Base-by-base conservation (phyloP, 441 rosid species). In the Rhodomyrtus psidioides region DNA sequence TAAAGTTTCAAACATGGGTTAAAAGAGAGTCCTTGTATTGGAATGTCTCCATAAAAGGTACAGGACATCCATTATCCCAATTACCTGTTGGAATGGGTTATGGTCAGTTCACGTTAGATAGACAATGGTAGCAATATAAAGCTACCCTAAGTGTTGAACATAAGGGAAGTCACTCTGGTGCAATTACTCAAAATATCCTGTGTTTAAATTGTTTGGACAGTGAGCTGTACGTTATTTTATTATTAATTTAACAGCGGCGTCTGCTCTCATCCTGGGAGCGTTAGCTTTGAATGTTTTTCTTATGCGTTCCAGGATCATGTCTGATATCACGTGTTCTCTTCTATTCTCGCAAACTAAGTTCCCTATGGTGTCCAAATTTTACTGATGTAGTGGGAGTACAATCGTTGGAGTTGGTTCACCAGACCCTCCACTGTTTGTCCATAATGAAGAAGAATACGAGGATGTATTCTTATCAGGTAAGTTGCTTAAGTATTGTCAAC, bases 401-500 rank as follows among this genome's bases (percentile, higher is more conserved):
- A 95, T 97, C 44, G 95, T 97, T 39, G 99, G 98, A 82, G 91
- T 97, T 59, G 99, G 99, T 89, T 96, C 98, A 65, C 98, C 97
- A 21, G 99, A 97, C 89, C 98, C 99, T 82, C 99, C 98, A 1
- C 98, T 93, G 76, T 97, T 96, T 86, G 75, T 97, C 74, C 94
- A 95, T 23, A 94, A 97, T 58, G 98, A 97, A 5, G 95, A 93
- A n/a, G 97, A 93, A 39, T 94, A 95, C 90, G 86, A 88, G 86
- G 95, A 97, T 55, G 97, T 95, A 53, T 97, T 96, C 90, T 88
- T 95, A 88, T 94, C 99, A 88, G 98, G 99, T 94, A 93, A 89
- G 85, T 53, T 46, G 49, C 54, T 39, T 53, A 56, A 24, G 70
- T 53, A 84, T 55, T 59, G 27, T 51, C 28, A 12, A 15, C 9